Base-by-base conservation (phyloP, 768 basidiomycete species). In the Pleurotus giganteus region DNA sequence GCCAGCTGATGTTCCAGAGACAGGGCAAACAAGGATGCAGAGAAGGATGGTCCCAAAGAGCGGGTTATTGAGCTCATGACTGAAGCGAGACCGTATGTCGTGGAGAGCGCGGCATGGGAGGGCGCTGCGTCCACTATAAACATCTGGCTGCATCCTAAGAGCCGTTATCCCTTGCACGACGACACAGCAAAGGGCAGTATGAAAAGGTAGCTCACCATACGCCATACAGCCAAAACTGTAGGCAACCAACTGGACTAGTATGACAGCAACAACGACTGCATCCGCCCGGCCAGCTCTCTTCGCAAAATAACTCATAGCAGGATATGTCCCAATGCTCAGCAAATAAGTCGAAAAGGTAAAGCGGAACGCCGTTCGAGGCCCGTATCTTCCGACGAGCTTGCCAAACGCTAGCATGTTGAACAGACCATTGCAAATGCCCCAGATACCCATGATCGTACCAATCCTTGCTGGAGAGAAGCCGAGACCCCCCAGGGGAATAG, bases 401-500 rank as follows among this genome's bases (percentile, higher is more conserved):
- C 21, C 39, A 12, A 53, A 44, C 11, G 26, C 37, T 6, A 53
- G 9, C 39, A 41, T 27, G 60, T 83, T 82, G 61, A 82, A 64
- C 53, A 81, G 15, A 31, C 78, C 79, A 57, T 80, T 83, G 51
- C 74, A 60, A 13, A 82, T 55, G 7, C 86, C 85, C 56, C 71
- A 78, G 4, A 65, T 55, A n/a, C 79, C 75, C 57, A 85, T 75
- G 53, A 84, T 79, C 26, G 72, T 67, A 4, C 89, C 89, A 32
- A 91, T 91, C 4, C 66, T 62, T 37, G 79, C 76, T 0, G 89
- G 85, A 21, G 75, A 69, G 36, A 91, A 71, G 3, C 87, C 87
- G 4, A 89, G 77, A 1, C 89, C 88, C 21, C 89, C 88, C 1
- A 78, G 71, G 13, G 69, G 66, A 43, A 82, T 65, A 0, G 88